Base-by-base conservation (phyloP, 805 yeast genomes). In the Dipodascus albidus region DNA sequence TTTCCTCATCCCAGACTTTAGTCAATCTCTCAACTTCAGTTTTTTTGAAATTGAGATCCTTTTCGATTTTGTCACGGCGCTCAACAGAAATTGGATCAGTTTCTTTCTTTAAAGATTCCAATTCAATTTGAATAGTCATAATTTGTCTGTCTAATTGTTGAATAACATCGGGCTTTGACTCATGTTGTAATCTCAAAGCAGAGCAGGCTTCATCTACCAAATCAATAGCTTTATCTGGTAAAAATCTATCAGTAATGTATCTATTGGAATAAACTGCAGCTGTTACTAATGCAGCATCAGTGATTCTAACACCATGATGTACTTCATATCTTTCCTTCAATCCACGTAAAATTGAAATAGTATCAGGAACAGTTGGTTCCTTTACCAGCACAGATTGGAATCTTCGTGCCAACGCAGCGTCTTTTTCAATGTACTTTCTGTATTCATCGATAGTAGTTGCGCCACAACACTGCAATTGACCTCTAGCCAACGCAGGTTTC, bases 171-270 rank as follows among this genome's bases (percentile, higher is more conserved):
- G 99, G 99, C 66, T 89, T 90, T 1, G 96, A 88, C 70, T 91
- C 99, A 66, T 93, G 98, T 68, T 91, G 99, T 55, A 91, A 73
- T 59, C 99, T 75, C 55, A 91, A 74, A 0, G 96, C 95, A 2
- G 97, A 93, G 71, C 98, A 90, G 0, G 98, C 97, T 66, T 91
- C 99, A 70, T 91, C 99, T 1, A 91, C 93, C 59, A 91, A 76
- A 68, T 91, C 99, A 59, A 91, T 91, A 20, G 98, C 98, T 72
- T 91, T 91, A 65, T 91, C 99, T 0, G 99, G 99, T 41, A 91
- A 72, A 62, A 82, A 89, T 53, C 98, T 72, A 66, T 91, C 97
- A 2, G 95, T 85, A 53, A 91, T 87, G 66, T 91, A 91, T 58
- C 99, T 77, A 64, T 88, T 87, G 50, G 95, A 82, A 64, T 90